Evolutionary conservation across 768 basidiomycete species (phyloP), one percentile per base, ranked within the genome.

Genomic region (Russula compacta): DNA sequence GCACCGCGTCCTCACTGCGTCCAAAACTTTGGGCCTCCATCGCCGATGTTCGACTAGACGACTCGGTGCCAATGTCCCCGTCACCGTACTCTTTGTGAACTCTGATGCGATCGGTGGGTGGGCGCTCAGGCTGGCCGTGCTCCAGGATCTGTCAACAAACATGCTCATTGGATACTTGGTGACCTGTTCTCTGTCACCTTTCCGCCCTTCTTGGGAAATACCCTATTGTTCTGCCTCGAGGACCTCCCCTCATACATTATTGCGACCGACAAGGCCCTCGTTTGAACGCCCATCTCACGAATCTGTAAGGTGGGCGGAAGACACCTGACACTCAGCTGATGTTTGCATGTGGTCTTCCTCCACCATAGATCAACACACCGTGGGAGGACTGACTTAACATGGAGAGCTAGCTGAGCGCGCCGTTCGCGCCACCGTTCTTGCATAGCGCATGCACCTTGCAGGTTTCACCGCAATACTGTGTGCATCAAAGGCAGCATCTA

Each of bases 391-490:
- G 86, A 65, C 67, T 84, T 15, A 82, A 79, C 5, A 79, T 78
- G 67, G 84, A 85, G 67, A 77, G 74, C 33, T 83, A 6, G 76
- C 3, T 3, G 84, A 87, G 67, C 78, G 84, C 17, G 82, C 81
- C 1, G 69, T 87, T 9, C 77, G 84, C 39, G 84, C 85, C 4
- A 80, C 81, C 0, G 76, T 79, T 3, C 85, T 86, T 56, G 85
- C 84, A 0, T 77, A 72, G 33, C 72, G 73, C 51, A 86, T 83
- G 4, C 71, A 84, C 14, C 73, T 83, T 74, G 81, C 83, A 4
- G 84, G 84, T 1, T 87, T 79, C 68, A 86, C 86, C 0, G 76
- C 81, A 8, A 83, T 85, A 14, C 74, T 83, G 85, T 83, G 35
- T 29, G 29, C 32, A n/a, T 40, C 24, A 42, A 17, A 21, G 12